Evolutionary conservation across 371 early-diverging fungal genomes (phyloP).

Genomic region (Lichtheimia hyalospora): DNA sequence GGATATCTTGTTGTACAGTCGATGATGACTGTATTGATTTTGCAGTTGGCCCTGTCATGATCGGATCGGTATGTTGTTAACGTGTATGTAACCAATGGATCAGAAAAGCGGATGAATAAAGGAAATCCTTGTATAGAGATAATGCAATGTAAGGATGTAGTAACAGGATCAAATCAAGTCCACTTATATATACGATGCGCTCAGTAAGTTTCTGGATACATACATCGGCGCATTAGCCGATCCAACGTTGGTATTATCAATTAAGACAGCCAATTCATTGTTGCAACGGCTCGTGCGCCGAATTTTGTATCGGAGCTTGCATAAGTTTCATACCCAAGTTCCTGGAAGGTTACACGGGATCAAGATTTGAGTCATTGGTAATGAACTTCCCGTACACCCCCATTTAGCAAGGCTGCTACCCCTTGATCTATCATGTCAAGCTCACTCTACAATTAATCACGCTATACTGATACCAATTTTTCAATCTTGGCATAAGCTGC

Average conservation of each 20-base stretch:
- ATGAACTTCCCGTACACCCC: neutral
- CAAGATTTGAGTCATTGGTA: slow-evolving; percentile 1
- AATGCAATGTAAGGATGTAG: neutral
- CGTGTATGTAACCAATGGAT: too few relatives aligned
- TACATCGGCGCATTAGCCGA: neutral
- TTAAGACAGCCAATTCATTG: neutral
- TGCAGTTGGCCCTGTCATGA: slow-evolving; percentile 6
- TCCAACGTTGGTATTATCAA: neutral
- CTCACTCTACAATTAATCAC: neutral
- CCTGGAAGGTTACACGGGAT: neutral
- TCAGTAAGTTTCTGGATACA: neutral
- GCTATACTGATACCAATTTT: neutral
- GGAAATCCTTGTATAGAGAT: neutral
- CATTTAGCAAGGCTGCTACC: neutral
- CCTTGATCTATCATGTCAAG: neutral
- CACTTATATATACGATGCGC: neutral
- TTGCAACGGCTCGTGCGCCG: neutral
- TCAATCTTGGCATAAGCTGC: neutral
- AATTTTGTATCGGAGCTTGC: neutral
- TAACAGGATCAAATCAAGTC: neutral
- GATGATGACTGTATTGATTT: slow-evolving; percentile 8
- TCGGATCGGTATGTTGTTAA: neutral
- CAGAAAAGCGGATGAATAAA: too few relatives aligned
- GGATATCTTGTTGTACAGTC: slow-evolving; percentile 12
- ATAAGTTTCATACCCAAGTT: neutral